phyloP scores from a whole-genome alignment of 176 grass and related monocot genomes.

The Phoenix roebelenii region DNA sequence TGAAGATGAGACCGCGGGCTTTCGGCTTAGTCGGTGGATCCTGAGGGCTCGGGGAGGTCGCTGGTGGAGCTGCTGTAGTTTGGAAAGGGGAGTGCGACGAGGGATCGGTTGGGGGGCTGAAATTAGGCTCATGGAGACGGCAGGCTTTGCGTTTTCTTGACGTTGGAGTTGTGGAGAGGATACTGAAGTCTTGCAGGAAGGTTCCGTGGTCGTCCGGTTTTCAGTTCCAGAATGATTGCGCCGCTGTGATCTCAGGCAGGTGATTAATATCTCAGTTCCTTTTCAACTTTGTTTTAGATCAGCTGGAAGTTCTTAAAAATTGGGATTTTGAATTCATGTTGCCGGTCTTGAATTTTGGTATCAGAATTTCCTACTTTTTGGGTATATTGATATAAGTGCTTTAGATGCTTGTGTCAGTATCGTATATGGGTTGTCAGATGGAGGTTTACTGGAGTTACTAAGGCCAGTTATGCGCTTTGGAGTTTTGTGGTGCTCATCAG shows the following conservation, averaged over 20 bases:
- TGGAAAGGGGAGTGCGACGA: slow-evolving; percentile 30
- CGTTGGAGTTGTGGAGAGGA: slow-evolving; percentile 18
- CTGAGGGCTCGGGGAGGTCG: slow-evolving; percentile 40
- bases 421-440: too few relatives aligned
- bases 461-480: too few relatives aligned
- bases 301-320: too few relatives aligned
- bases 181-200: slow-evolving; percentile 65
- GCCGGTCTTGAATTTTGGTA: too few relatives aligned
- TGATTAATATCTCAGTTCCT: slow-evolving; percentile 1
- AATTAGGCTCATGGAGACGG: slow-evolving; percentile 82
- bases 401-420: too few relatives aligned
- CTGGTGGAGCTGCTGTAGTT: slow-evolving; percentile 64
- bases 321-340: too few relatives aligned
- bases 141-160: slow-evolving; percentile 59
- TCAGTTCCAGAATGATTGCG: slow-evolving; percentile 54
- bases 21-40: slow-evolving; percentile 44
- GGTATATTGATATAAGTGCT: too few relatives aligned
- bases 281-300: slow-evolving; percentile 1
- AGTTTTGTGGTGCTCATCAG: too few relatives aligned
- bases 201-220: slow-evolving; percentile 50
- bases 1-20: slow-evolving; percentile 57
- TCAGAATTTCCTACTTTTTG: too few relatives aligned
- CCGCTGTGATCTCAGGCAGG: slow-evolving; percentile 75
- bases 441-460: too few relatives aligned
- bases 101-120: slow-evolving; percentile 39